These are phyloP conservation scores for Sinapis alba DNA, from an alignment of 441 rosid species.

Conservation along the genomic window DNA sequence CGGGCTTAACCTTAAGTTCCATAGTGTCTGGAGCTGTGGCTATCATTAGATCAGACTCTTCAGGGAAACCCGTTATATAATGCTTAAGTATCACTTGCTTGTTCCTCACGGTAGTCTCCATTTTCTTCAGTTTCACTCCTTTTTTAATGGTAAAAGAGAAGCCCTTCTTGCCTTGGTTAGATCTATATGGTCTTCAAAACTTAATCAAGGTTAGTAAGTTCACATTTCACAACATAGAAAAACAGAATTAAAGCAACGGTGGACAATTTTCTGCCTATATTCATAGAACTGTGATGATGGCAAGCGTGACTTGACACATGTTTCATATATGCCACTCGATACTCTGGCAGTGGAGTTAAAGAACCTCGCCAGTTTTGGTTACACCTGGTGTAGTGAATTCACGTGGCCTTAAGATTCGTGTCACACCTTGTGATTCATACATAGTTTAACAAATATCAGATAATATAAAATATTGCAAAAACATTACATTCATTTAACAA, in stretches of 20 bases:
- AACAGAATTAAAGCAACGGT: background rate
- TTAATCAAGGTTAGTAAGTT: background rate
- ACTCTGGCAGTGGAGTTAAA: background rate
- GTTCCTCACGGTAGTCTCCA: slow-evolving; percentile 33
- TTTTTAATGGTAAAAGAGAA: background rate
- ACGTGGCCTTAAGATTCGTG: background rate
- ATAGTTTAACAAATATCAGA: background rate
- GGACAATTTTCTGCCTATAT: background rate
- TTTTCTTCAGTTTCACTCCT: background rate
- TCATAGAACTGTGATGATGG: background rate
- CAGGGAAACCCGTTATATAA: slow-evolving; percentile 39
- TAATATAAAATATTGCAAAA: background rate
- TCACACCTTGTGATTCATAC: background rate
- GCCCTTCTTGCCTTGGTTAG: background rate
- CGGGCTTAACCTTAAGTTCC: slow-evolving; percentile 40
- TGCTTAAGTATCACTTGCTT: slow-evolving; percentile 47
- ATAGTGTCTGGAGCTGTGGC: slow-evolving; percentile 16
- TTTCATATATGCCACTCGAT: background rate
- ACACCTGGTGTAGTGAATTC: background rate
- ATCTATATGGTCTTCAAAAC: background rate
- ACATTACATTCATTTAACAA: background rate
- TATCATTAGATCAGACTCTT: slow-evolving; percentile 45
- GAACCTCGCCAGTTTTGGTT: background rate
- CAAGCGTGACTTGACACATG: background rate
- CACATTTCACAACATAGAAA: background rate